A percentile compares a stretch with the other conserved stretches of the same genome.
Evolutionary conservation across 108 stramenopile genomes (phyloP).

Genomic region (Cyclostephanos tholiformis): DNA sequence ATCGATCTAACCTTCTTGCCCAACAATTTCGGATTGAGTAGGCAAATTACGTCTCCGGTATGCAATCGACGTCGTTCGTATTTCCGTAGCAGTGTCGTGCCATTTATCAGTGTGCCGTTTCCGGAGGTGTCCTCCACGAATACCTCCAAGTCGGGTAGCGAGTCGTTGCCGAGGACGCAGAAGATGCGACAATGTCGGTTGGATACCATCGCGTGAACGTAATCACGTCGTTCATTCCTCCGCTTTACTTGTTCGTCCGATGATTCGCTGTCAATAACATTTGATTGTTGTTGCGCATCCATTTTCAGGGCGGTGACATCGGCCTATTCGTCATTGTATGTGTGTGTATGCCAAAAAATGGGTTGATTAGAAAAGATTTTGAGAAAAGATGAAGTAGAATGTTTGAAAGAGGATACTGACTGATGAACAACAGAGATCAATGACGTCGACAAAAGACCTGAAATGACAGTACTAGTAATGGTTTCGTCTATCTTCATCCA

Average conservation of each 20-base stretch:
- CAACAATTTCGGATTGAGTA: constrained; percentile 79
- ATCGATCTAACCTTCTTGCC: constrained; percentile 50
- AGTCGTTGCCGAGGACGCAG: constrained; percentile 44
- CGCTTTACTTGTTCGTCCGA: constrained; percentile 17
- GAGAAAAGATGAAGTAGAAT: background rate
- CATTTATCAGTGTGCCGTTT: constrained; percentile 92
- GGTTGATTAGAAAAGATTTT: background rate
- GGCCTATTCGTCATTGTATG: background rate
- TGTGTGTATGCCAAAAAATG: background rate
- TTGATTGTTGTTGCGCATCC: constrained; percentile 2
- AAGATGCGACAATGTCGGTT: constrained; percentile 83
- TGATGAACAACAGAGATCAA: constrained; percentile 3
- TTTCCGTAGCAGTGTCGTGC: constrained; percentile 58
- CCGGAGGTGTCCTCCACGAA: constrained; percentile 89
- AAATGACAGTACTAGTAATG: background rate
- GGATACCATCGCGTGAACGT: constrained; percentile 73
- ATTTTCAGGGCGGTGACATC: constrained; percentile 37
- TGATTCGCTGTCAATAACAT: background rate
- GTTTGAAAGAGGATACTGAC: background rate
- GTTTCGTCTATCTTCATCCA: background rate
- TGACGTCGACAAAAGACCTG: background rate
- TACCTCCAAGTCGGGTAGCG: constrained; percentile 62
- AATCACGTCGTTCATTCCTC: constrained; percentile 50
- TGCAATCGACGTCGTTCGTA: constrained; percentile 85
- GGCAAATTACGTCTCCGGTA: constrained; percentile 91